Evolutionary conservation across 495 filamentous ascomycete genomes (phyloP).

Genomic region (Chaetomidium leptoderma): DNA sequence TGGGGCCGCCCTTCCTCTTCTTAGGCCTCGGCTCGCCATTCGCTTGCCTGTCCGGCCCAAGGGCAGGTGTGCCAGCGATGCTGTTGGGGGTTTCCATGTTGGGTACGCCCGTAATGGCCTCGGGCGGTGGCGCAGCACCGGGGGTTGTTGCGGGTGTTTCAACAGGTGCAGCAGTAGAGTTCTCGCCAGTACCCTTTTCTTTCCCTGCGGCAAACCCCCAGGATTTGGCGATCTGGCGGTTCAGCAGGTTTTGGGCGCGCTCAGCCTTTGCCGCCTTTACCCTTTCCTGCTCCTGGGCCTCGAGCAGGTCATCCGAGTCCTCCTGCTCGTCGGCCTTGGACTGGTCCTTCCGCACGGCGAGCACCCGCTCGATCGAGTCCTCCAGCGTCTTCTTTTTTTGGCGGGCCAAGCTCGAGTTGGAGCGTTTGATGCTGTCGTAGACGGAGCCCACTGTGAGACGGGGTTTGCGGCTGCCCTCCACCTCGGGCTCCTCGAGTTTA

Average conservation of each 20-base stretch:
- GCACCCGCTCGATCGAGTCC: conserved; percentile 78
- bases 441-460: conserved; percentile 57
- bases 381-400: conserved; percentile 76
- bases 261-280: conserved; percentile 23
- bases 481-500: conserved; percentile 56
- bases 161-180: neutral
- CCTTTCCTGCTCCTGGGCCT: conserved; percentile 45
- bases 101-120: neutral
- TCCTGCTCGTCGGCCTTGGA: conserved; percentile 50
- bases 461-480: conserved; percentile 17
- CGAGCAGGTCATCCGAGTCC: conserved; percentile 61
- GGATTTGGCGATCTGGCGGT: conserved; percentile 45
- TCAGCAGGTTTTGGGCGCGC: conserved; percentile 27
- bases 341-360: conserved; percentile 69
- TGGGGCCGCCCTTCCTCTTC: conserved; percentile 50
- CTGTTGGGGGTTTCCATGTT: conserved; percentile 5
- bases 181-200: conserved; percentile 23
- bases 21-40: conserved; percentile 69
- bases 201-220: conserved; percentile 57
- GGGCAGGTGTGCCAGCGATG: neutral
- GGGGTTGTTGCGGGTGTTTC: neutral
- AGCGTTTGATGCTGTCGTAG: conserved; percentile 73
- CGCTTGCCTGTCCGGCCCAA: conserved; percentile 39
- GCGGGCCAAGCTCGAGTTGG: conserved; percentile 78
- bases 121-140: neutral